Percentiles rank a stretch among this genome's conserved stretches.
Conservation (phyloP, 306 rosid species). For the Amphicarpaea edgeworthii region DNA sequence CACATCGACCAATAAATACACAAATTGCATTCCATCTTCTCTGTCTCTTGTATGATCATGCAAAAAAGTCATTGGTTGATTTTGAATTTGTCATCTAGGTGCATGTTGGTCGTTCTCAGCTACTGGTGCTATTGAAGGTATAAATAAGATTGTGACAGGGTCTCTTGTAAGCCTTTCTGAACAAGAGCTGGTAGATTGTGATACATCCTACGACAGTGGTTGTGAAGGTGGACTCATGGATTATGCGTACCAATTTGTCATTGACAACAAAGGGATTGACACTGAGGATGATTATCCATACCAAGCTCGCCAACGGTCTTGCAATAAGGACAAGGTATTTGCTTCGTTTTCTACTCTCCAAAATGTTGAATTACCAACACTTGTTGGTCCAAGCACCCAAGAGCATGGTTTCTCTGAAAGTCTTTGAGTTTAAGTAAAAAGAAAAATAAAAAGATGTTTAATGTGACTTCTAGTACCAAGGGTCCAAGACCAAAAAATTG, state of each 20-base stretch:
- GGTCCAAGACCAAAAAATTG: neutral
- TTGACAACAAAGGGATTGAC: slow-evolving; percentile 82
- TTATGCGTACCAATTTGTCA: slow-evolving; percentile 76
- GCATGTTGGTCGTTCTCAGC: slow-evolving; percentile 97
- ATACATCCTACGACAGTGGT: slow-evolving; percentile 68
- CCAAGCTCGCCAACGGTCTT: slow-evolving; percentile 52
- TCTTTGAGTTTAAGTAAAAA: slow-evolving; percentile 7
- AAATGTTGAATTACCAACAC: slow-evolving; percentile 10
- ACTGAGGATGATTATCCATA: slow-evolving; percentile 85
- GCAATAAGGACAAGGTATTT: slow-evolving; percentile 71
- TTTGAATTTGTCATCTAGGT: slow-evolving; percentile 55
- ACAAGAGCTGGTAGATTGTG: slow-evolving; percentile 89
- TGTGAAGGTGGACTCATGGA: slow-evolving; percentile 93
- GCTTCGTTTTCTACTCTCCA: neutral
- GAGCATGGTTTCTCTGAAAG: neutral
- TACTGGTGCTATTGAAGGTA: slow-evolving; percentile 95
- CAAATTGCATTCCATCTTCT: neutral
- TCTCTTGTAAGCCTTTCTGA: slow-evolving; percentile 92
- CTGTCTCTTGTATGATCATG: neutral
- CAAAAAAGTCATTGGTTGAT: neutral
- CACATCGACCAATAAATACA: no score
- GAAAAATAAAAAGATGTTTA: neutral
- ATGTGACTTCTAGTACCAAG: neutral
- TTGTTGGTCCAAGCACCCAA: neutral
- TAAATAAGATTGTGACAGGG: slow-evolving; percentile 86